Conservation (phyloP, 345 rosid species). For the Pugionium dolabratum region DNA sequence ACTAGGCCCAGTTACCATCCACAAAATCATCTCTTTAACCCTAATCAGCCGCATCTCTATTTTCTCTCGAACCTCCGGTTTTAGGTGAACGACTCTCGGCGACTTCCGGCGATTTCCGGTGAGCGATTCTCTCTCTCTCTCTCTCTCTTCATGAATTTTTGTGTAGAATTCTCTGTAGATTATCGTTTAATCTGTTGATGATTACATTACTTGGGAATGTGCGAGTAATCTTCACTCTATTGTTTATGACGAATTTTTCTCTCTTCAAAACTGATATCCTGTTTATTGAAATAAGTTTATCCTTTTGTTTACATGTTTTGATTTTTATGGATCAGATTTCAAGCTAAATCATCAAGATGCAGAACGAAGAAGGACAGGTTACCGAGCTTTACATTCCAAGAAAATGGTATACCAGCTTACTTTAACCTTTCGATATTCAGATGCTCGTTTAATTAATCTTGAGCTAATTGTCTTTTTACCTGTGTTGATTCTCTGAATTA, state of each 20-base stretch:
- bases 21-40: too few species aligned
- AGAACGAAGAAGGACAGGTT: constrained; percentile 87
- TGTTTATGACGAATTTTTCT: neutral
- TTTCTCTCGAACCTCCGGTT: too few species aligned
- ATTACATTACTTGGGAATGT: neutral
- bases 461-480: neutral
- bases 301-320: too few species aligned
- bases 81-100: too few species aligned
- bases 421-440: neutral
- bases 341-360: constrained; percentile 54
- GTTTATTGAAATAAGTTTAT: too few species aligned
- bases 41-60: too few species aligned
- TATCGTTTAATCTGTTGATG: neutral
- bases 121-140: too few species aligned
- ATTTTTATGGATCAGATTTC: constrained; percentile 4
- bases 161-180: neutral
- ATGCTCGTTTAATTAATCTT: neutral
- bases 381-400: constrained; percentile 94
- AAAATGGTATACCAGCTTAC: constrained; percentile 55
- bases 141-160: too few species aligned
- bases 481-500: neutral
- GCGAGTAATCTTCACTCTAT: neutral
- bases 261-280: neutral
- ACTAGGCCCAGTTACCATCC: too few species aligned
- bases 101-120: too few species aligned